Percentiles rank a stretch among this genome's conserved stretches.
Evolutionary conservation across 148 eudicot species (phyloP).

Genomic region (Fagopyrum esculentum): DNA sequence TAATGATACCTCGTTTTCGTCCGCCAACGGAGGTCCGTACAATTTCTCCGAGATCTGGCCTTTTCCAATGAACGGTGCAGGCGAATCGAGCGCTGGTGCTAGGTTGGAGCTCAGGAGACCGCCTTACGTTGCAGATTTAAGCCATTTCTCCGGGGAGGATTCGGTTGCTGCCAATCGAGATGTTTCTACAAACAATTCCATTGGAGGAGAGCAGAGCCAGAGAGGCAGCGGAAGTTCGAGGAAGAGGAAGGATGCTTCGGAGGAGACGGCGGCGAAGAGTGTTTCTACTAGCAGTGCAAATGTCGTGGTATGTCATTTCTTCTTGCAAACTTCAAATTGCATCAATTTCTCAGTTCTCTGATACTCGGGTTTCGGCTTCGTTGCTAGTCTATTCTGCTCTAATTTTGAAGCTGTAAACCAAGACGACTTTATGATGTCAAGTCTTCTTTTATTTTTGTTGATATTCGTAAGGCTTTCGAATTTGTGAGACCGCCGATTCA

Average conservation of each 20-base stretch:
- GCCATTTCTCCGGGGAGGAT: conserved; percentile 17
- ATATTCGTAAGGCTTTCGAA: not conserved
- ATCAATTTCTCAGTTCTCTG: conserved; percentile 5
- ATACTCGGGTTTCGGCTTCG: not conserved
- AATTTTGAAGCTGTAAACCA: not conserved
- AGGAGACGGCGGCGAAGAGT: conserved; percentile 17
- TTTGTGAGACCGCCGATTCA: not conserved
- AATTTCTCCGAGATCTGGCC: conserved; percentile 59
- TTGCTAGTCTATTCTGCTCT: not conserved
- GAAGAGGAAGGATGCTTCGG: conserved; percentile 18
- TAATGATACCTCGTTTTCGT: conserved; percentile 17
- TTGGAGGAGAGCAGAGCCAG: conserved; percentile 10
- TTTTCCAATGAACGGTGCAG: conserved; percentile 25
- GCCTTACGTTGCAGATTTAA: conserved; percentile 8
- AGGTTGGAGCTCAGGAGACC: conserved; percentile 8
- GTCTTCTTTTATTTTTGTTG: not conserved
- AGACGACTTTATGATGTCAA: not conserved
- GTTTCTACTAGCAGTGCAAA: conserved; percentile 34
- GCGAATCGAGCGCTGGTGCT: conserved; percentile 15
- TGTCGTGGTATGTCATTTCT: conserved; percentile 21
- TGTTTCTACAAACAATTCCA: not conserved
- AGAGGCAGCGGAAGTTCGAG: conserved; percentile 20
- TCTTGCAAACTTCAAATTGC: not conserved
- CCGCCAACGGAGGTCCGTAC: conserved; percentile 16
- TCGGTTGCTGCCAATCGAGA: conserved; percentile 4